Conservation (phyloP, 805 yeast species). For the Tetrapisispora nanseiensis region DNA sequence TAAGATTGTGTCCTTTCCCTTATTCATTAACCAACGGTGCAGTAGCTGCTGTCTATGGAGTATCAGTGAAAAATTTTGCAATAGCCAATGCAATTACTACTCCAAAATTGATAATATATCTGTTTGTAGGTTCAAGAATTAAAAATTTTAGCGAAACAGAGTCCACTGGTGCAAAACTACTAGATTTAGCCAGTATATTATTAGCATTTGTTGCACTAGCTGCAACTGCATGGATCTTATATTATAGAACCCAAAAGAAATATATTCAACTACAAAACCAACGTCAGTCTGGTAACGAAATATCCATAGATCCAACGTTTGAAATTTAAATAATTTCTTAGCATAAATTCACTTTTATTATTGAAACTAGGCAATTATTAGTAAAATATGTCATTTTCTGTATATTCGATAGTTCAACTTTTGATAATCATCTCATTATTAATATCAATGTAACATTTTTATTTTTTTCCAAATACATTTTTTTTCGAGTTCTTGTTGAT, state of each 20-base stretch:
- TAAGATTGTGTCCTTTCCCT: slow-evolving; percentile 86
- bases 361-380: too few species aligned
- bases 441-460: background rate
- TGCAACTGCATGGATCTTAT: slow-evolving; percentile 57
- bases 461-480: slow-evolving; percentile 3
- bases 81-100: slow-evolving; percentile 67
- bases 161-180: slow-evolving; percentile 40
- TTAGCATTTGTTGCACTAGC: slow-evolving; percentile 47
- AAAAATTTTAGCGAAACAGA: slow-evolving; percentile 56
- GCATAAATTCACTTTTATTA: too few species aligned
- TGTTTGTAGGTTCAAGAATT: slow-evolving; percentile 69
- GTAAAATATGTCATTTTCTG: background rate
- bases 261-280: slow-evolving; percentile 24
- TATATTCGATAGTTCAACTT: background rate
- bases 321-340: slow-evolving; percentile 11
- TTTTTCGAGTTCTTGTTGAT: background rate
- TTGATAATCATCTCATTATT: background rate
- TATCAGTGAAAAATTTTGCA: slow-evolving; percentile 50
- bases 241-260: slow-evolving; percentile 38
- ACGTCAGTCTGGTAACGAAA: background rate
- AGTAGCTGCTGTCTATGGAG: slow-evolving; percentile 74
- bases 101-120: slow-evolving; percentile 69
- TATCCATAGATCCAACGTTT: slow-evolving; percentile 9
- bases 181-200: slow-evolving; percentile 53
- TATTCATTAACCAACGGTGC: slow-evolving; percentile 91